Percentiles rank a stretch among this genome's conserved stretches.
These are phyloP conservation scores for Exophiala aquamarina DNA, from an alignment of 2,329 filamentous ascomycete species.

Conservation along the genomic window DNA sequence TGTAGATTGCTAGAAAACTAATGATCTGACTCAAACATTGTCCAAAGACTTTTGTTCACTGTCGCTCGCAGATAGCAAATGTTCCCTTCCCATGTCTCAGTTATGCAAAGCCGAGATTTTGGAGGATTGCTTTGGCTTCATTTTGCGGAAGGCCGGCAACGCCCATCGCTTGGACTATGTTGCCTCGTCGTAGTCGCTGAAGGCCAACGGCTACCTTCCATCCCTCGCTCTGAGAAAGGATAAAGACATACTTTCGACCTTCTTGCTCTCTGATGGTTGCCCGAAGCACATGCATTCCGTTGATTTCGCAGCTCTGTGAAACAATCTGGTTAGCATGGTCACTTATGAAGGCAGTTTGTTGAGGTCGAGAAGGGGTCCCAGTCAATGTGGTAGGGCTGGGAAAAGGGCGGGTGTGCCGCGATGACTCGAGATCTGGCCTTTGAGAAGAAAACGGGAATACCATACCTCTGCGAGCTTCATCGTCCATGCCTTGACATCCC, in stretches of 20 bases:
- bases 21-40: slow-evolving; percentile 13
- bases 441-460: slow-evolving; percentile 69
- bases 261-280: slow-evolving; percentile 60
- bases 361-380: too few relatives aligned
- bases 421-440: too few relatives aligned
- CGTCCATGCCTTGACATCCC: slow-evolving; percentile 98
- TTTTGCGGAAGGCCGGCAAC: slow-evolving; percentile 52
- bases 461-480: slow-evolving; percentile 89
- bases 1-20: slow-evolving; percentile 12
- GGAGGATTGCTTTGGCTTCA: slow-evolving; percentile 42
- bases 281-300: slow-evolving; percentile 56
- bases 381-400: too few relatives aligned
- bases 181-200: slow-evolving; percentile 55
- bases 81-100: not conserved
- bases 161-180: slow-evolving; percentile 55
- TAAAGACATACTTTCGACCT: slow-evolving; percentile 62
- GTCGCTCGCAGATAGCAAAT: not conserved
- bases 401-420: too few relatives aligned
- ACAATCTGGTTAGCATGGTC: slow-evolving; percentile 22
- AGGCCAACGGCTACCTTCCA: slow-evolving; percentile 64
- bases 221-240: slow-evolving; percentile 58
- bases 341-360: slow-evolving; percentile 17
- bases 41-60: slow-evolving; percentile 6
- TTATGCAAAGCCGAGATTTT: slow-evolving; percentile 41
- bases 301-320: slow-evolving; percentile 40